A percentile compares a stretch with the other conserved stretches of the same genome.
phyloP scores from a whole-genome alignment of 371 early-diverging fungal species.

The Mortierella sp. region DNA sequence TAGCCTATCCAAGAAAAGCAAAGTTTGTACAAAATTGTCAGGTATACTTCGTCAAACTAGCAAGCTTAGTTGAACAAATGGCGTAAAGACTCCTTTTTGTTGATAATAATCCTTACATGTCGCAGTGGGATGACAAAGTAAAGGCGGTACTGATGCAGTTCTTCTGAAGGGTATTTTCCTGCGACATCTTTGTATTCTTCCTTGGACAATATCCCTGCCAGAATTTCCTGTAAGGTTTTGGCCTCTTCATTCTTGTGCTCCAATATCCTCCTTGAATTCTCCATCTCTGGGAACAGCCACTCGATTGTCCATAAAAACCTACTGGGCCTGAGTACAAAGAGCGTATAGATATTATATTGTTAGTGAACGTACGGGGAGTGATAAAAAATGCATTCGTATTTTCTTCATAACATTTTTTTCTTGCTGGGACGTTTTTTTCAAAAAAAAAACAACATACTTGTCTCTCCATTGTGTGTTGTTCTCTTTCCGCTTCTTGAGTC shows the following conservation, averaged over 20 bases:
- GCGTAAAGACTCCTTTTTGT: too few relatives aligned
- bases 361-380: not conserved
- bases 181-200: slow-evolving; percentile 21
- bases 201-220: slow-evolving; percentile 6
- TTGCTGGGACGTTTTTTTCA: too few relatives aligned
- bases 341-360: not conserved
- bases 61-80: too few relatives aligned
- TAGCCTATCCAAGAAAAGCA: slow-evolving; percentile 36
- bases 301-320: slow-evolving; percentile 48
- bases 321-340: slow-evolving; percentile 11
- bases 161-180: slow-evolving; percentile 14
- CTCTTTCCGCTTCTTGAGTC: slow-evolving; percentile 47
- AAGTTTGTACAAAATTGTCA: too few relatives aligned
- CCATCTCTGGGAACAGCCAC: slow-evolving; percentile 43
- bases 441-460: slow-evolving; percentile 18
- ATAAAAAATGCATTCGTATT: too few relatives aligned
- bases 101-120: slow-evolving; percentile 33
- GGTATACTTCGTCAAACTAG: too few relatives aligned
- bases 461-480: slow-evolving; percentile 47
- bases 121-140: slow-evolving; percentile 43
- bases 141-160: slow-evolving; percentile 24
- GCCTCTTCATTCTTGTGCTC: slow-evolving; percentile 35
- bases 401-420: not conserved
- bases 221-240: slow-evolving; percentile 13
- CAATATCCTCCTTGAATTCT: slow-evolving; percentile 20